Evolutionary conservation across 2,329 filamentous ascomycete species (phyloP).

Genomic region (Fusarium piperis): DNA sequence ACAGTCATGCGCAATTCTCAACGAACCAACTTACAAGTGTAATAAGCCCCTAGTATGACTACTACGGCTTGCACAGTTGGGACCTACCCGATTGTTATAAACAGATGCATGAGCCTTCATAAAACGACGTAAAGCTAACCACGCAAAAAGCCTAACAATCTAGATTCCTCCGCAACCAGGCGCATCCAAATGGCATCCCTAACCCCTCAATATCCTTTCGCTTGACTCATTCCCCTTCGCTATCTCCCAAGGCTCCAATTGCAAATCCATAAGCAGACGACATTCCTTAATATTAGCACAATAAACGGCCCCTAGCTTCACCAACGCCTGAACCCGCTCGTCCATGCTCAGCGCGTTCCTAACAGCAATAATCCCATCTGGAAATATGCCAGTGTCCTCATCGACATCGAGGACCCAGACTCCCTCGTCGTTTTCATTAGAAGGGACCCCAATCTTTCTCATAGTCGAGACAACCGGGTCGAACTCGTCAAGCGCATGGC

Average conservation of each 20-base stretch:
- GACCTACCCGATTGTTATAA: too few relatives aligned
- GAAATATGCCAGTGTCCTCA: slow-evolving; percentile 6
- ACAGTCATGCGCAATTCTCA: too few relatives aligned
- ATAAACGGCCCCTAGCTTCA: slow-evolving; percentile 1
- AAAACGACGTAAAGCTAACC: too few relatives aligned
- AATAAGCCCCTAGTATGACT: too few relatives aligned
- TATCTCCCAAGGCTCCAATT: neutral
- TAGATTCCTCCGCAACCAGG: neutral
- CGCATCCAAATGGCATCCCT: neutral
- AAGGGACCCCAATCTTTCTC: slow-evolving; percentile 9
- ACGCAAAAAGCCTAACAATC: neutral
- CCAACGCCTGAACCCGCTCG: slow-evolving; percentile 9
- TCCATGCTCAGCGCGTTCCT: slow-evolving; percentile 10
- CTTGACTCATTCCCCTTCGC: neutral
- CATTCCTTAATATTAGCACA: neutral
- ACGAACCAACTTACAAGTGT: too few relatives aligned
- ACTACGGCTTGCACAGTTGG: too few relatives aligned
- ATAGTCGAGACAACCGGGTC: slow-evolving; percentile 4
- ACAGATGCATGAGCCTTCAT: too few relatives aligned
- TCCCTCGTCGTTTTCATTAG: slow-evolving; percentile 1
- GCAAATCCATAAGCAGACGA: neutral
- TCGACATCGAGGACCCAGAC: slow-evolving; percentile 9
- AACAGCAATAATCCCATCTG: slow-evolving; percentile 4
- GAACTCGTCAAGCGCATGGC: slow-evolving; percentile 3
- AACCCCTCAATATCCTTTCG: neutral